phyloP scores from a whole-genome alignment of 108 stramenopile genomes.

The Conticribra guillardii region DNA sequence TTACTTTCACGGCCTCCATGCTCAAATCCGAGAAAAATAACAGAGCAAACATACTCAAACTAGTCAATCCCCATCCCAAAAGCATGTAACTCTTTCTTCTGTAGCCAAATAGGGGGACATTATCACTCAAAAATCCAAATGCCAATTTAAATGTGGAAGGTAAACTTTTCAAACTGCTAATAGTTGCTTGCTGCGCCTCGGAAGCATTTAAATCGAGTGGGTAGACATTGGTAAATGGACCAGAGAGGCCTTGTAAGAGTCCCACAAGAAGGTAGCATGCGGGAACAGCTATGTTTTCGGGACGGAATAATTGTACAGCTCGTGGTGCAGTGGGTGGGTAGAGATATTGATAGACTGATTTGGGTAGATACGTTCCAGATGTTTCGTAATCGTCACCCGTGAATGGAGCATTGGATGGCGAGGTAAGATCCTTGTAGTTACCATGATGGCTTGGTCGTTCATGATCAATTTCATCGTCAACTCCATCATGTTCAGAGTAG shows the following conservation, averaged over 20 bases:
- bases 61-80: slow-evolving; percentile 70
- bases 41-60: slow-evolving; percentile 57
- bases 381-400: slow-evolving; percentile 39
- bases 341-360: slow-evolving; percentile 44
- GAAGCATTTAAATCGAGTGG: slow-evolving; percentile 79
- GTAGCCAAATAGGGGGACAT: slow-evolving; percentile 69
- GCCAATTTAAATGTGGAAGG: slow-evolving; percentile 77
- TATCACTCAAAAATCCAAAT: slow-evolving; percentile 83
- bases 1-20: slow-evolving; percentile 28
- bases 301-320: slow-evolving; percentile 68
- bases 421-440: neutral
- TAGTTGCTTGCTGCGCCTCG: slow-evolving; percentile 82
- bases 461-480: neutral
- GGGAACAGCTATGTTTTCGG: slow-evolving; percentile 84
- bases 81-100: slow-evolving; percentile 85
- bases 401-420: slow-evolving; percentile 3
- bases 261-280: slow-evolving; percentile 84
- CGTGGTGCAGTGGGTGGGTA: slow-evolving; percentile 76
- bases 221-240: slow-evolving; percentile 82
- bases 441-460: slow-evolving; percentile 6
- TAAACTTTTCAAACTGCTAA: slow-evolving; percentile 61
- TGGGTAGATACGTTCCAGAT: slow-evolving; percentile 21
- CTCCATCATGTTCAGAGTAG: slow-evolving; percentile 11
- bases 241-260: slow-evolving; percentile 71
- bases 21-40: slow-evolving; percentile 55